phyloP scores from a whole-genome alignment of 2,329 filamentous ascomycete species.

The Coniella lustricola region DNA sequence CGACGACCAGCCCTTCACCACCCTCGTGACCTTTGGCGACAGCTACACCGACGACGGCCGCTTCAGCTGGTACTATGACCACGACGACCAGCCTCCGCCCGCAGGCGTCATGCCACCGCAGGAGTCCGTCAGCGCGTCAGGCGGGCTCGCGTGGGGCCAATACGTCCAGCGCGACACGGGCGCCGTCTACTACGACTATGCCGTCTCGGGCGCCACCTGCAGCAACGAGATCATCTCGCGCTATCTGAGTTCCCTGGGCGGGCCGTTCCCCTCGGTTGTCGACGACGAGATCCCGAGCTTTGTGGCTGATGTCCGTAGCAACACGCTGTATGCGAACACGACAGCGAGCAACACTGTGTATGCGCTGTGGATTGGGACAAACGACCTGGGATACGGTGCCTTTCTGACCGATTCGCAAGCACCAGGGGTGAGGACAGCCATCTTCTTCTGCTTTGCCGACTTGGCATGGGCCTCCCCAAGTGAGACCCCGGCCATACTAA shows the following conservation, averaged over 20 bases:
- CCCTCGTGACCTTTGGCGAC: conserved; percentile 64
- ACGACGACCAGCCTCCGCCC: conserved; percentile 56
- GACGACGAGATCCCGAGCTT: conserved; percentile 56
- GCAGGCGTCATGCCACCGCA: conserved; percentile 42
- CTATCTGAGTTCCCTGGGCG: conserved; percentile 40
- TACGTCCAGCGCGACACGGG: conserved; percentile 55
- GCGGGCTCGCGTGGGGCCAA: conserved; percentile 63
- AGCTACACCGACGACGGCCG: conserved; percentile 71
- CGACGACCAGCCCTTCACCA: conserved; percentile 50
- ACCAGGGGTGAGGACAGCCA: conserved; percentile 27
- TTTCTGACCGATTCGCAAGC: conserved; percentile 61
- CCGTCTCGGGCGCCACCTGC: conserved; percentile 65
- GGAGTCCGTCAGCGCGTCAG: conserved; percentile 49
- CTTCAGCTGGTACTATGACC: conserved; percentile 51
- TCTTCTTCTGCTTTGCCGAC: not conserved
- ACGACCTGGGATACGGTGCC: conserved; percentile 61
- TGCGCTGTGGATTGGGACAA: conserved; percentile 74
- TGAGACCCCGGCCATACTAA: too few species aligned
- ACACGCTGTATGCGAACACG: conserved; percentile 36
- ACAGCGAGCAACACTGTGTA: conserved; percentile 59
- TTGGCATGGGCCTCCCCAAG: not conserved
- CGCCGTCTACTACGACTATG: conserved; percentile 58
- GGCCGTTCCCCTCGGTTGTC: conserved; percentile 53
- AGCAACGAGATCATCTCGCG: conserved; percentile 61
- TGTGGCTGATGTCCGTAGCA: conserved; percentile 38